Evolutionary conservation across 2,329 filamentous ascomycete genomes (phyloP).

Genomic region (Amauroascus verrucosus): DNA sequence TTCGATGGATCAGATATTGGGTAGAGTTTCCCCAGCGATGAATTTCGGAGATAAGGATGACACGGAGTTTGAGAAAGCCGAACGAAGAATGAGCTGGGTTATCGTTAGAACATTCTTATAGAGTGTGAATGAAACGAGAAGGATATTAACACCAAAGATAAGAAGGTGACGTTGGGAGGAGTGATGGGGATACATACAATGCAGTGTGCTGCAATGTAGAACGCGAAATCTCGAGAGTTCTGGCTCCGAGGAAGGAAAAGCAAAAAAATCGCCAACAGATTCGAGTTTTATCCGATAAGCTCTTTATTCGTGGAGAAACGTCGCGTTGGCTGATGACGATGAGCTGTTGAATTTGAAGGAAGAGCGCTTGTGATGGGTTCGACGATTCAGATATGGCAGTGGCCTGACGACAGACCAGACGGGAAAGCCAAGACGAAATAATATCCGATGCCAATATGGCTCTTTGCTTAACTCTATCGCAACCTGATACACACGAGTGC

Average conservation of each 20-base stretch:
- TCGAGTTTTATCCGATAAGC: not conserved
- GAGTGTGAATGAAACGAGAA: no score
- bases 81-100: not conserved
- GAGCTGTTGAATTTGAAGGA: not conserved
- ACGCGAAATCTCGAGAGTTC: not conserved
- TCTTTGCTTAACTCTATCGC: not conserved
- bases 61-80: not conserved
- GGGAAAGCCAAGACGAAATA: constrained; percentile 5
- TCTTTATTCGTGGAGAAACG: not conserved
- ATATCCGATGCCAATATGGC: not conserved
- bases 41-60: not conserved
- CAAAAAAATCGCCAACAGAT: not conserved
- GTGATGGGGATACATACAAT: no score
- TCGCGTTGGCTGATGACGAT: not conserved
- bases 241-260: not conserved
- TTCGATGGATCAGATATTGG: no score
- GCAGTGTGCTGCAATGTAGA: not conserved
- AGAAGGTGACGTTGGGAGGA: not conserved
- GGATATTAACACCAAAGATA: no score
- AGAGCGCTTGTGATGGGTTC: not conserved
- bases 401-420: constrained; percentile 1
- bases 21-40: not conserved
- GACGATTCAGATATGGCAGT: constrained; percentile 2
- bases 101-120: no score
- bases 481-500: not conserved